These are phyloP conservation scores for Tetrahymena borealis DNA, from an alignment of 73 alveolate genomes.

Conservation along the genomic window DNA sequence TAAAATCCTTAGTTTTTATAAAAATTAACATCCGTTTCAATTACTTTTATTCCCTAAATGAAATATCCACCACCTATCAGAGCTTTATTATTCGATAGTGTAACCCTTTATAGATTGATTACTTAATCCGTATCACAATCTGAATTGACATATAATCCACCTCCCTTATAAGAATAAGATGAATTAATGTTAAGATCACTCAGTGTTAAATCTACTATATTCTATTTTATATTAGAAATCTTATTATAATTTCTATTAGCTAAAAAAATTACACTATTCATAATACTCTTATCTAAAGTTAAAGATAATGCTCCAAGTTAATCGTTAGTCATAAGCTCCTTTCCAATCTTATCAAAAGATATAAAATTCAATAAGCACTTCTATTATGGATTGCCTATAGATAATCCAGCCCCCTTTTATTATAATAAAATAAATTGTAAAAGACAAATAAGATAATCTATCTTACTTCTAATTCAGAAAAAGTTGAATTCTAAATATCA, in stretches of 20 bases:
- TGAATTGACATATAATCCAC: neutral
- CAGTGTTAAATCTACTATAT: neutral
- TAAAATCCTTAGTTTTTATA: neutral
- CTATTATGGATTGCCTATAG: no score
- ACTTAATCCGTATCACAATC: no score
- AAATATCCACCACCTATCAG: neutral
- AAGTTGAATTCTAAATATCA: no score
- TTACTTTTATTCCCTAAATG: neutral
- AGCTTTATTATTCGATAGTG: neutral
- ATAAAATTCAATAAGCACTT: no score
- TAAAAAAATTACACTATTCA: neutral
- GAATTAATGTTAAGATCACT: neutral
- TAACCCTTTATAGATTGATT: no score
- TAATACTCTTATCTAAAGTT: neutral
- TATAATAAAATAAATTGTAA: no score
- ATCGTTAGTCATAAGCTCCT: no score
- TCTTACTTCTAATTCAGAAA: no score
- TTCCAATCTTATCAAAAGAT: no score
- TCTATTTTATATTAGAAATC: neutral
- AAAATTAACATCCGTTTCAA: neutral
- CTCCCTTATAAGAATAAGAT: neutral
- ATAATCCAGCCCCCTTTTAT: no score
- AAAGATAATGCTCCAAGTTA: no score
- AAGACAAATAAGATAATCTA: no score
- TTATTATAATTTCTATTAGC: neutral